phyloP scores from a whole-genome alignment of 2,329 filamentous ascomycete genomes.

The Tympanopsis confertula region DNA sequence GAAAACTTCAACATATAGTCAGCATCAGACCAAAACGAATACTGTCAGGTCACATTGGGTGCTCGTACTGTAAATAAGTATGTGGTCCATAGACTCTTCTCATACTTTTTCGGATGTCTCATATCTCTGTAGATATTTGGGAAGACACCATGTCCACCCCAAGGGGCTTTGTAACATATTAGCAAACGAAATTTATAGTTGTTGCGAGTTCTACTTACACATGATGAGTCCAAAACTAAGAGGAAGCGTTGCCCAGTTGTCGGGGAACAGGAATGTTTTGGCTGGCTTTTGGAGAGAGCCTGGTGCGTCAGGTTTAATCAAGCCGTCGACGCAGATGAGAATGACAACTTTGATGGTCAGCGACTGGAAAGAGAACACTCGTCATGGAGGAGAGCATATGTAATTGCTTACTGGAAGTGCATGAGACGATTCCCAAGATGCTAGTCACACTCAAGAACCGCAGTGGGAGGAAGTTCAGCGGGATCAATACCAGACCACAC shows the following conservation, averaged over 20 bases:
- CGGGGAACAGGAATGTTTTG: slow-evolving; percentile 68
- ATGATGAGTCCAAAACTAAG: slow-evolving; percentile 84
- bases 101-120: slow-evolving; percentile 60
- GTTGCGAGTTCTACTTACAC: slow-evolving; percentile 29
- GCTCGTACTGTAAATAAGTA: slow-evolving; percentile 1
- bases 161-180: slow-evolving; percentile 24
- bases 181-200: background rate
- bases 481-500: background rate
- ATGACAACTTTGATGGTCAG: slow-evolving; percentile 52
- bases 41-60: background rate
- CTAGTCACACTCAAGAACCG: background rate
- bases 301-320: slow-evolving; percentile 66
- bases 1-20: background rate
- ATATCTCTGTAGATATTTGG: slow-evolving; percentile 75
- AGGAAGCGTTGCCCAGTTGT: slow-evolving; percentile 77
- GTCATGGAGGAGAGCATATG: too few species aligned
- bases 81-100: slow-evolving; percentile 6
- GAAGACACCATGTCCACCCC: slow-evolving; percentile 59
- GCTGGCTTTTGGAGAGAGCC: slow-evolving; percentile 77
- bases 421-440: background rate
- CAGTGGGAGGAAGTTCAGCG: background rate
- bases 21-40: background rate
- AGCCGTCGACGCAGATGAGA: slow-evolving; percentile 74
- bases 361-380: too few species aligned
- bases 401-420: background rate